Percentiles rank a stretch among this genome's conserved stretches.
These are phyloP conservation scores for Xylaria castorea DNA, from an alignment of 495 filamentous ascomycete species.

Conservation along the genomic window DNA sequence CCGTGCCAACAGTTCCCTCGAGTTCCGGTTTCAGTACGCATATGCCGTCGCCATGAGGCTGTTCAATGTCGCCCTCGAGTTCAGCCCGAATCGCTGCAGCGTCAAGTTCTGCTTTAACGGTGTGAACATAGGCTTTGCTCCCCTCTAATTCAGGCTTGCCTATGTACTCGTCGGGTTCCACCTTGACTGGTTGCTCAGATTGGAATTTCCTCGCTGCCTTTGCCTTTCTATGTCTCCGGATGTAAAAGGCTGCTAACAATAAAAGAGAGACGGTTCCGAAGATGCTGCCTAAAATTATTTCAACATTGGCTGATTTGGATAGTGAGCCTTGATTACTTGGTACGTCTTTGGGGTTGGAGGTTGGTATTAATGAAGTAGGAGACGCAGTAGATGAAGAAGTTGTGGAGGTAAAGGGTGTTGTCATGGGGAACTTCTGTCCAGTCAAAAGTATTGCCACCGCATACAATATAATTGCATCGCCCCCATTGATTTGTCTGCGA, in stretches of 20 bases:
- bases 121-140: not conserved
- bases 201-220: not conserved
- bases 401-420: not conserved
- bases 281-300: not conserved
- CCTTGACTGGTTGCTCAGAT: too few species aligned
- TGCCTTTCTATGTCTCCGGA: not conserved
- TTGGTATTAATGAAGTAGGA: not conserved
- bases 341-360: not conserved
- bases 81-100: not conserved
- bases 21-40: not conserved
- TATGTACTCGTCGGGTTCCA: not conserved
- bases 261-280: not conserved
- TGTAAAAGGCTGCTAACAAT: not conserved
- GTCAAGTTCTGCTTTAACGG: not conserved
- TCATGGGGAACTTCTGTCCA: not conserved
- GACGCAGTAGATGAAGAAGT: not conserved
- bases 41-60: not conserved
- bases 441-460: not conserved
- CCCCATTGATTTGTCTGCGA: not conserved
- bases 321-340: not conserved
- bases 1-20: not conserved
- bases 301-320: not conserved
- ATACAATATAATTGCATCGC: not conserved
- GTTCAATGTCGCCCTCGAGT: not conserved
- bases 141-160: slow-evolving; percentile 5